Evolutionary conservation across 768 basidiomycete species (phyloP).

Genomic region (Lanmaoa pseudosensibilis): DNA sequence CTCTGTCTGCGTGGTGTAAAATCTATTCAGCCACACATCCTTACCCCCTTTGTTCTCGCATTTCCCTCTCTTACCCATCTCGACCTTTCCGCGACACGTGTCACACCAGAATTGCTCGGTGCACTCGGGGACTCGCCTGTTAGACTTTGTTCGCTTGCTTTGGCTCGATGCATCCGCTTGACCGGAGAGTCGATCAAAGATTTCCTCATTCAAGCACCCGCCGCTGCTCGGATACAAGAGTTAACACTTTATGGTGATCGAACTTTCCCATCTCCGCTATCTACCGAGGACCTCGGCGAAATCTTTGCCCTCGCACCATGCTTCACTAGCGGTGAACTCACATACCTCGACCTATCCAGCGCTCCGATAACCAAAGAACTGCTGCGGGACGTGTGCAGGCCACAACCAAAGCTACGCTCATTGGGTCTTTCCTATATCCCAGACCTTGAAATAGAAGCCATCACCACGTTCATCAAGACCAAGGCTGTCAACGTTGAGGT

Average conservation of each 20-base stretch:
- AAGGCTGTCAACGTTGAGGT: constrained; percentile 82
- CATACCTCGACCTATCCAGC: constrained; percentile 90
- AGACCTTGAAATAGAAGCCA: constrained; percentile 57
- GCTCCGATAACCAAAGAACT: constrained; percentile 65
- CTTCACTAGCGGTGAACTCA: constrained; percentile 69
- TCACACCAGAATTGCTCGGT: constrained; percentile 70
- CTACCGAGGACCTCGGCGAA: constrained; percentile 59
- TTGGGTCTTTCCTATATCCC: constrained; percentile 89
- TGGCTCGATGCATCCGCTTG: constrained; percentile 84
- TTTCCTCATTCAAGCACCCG: constrained; percentile 70
- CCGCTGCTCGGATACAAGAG: constrained; percentile 62
- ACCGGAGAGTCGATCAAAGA: constrained; percentile 74
- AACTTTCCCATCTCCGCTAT: constrained; percentile 76
- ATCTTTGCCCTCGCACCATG: constrained; percentile 77
- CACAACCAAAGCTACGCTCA: constrained; percentile 77
- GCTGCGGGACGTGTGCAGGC: constrained; percentile 47
- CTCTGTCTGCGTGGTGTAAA: constrained; percentile 83
- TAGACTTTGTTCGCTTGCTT: constrained; percentile 72
- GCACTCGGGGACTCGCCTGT: constrained; percentile 67
- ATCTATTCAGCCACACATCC: constrained; percentile 65
- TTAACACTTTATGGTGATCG: constrained; percentile 88
- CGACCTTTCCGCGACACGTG: constrained; percentile 88
- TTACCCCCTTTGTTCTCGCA: constrained; percentile 73
- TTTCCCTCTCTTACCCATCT: constrained; percentile 88
- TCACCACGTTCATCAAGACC: constrained; percentile 65